Percentiles rank a stretch among this genome's conserved stretches.
Conservation (phyloP, 495 filamentous ascomycete species). For the Neurospora africana region DNA sequence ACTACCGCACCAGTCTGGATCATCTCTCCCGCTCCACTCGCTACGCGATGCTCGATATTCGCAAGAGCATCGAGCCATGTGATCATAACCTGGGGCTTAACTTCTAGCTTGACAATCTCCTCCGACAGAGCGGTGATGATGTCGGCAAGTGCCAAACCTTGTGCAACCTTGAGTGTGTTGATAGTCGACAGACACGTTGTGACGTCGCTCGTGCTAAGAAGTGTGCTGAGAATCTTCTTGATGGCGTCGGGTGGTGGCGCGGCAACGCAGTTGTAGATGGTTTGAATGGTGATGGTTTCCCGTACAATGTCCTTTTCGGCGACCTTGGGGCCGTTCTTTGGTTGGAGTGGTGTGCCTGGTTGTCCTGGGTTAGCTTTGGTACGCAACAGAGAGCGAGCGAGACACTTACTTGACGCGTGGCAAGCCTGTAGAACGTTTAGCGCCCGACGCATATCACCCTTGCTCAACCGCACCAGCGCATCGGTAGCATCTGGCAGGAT, state of each 20-base stretch:
- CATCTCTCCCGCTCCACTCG: slow-evolving; percentile 77
- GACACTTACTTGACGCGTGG: slow-evolving; percentile 68
- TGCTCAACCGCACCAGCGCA: slow-evolving; percentile 74
- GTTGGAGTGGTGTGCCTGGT: slow-evolving; percentile 58
- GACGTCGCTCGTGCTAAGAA: slow-evolving; percentile 74
- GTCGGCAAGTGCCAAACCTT: slow-evolving; percentile 88
- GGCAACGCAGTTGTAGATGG: slow-evolving; percentile 96
- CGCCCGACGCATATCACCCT: slow-evolving; percentile 92
- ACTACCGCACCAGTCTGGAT: slow-evolving; percentile 90
- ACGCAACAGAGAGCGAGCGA: not conserved
- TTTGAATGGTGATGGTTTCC: slow-evolving; percentile 77
- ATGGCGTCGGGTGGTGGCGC: slow-evolving; percentile 89
- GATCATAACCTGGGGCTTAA: slow-evolving; percentile 77
- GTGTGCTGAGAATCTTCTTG: slow-evolving; percentile 66
- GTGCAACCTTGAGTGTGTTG: slow-evolving; percentile 70
- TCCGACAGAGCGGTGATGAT: slow-evolving; percentile 79
- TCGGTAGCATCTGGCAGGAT: slow-evolving; percentile 70
- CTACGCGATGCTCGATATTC: slow-evolving; percentile 83
- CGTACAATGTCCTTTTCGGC: slow-evolving; percentile 48
- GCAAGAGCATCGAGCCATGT: slow-evolving; percentile 86
- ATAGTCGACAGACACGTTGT: slow-evolving; percentile 78
- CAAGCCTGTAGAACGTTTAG: slow-evolving; percentile 95
- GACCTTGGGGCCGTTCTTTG: slow-evolving; percentile 51
- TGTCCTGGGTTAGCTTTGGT: slow-evolving; percentile 8
- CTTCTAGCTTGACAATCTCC: slow-evolving; percentile 70